Base-by-base conservation (phyloP, 768 basidiomycete genomes). In the Guyanaporus albipodus region DNA sequence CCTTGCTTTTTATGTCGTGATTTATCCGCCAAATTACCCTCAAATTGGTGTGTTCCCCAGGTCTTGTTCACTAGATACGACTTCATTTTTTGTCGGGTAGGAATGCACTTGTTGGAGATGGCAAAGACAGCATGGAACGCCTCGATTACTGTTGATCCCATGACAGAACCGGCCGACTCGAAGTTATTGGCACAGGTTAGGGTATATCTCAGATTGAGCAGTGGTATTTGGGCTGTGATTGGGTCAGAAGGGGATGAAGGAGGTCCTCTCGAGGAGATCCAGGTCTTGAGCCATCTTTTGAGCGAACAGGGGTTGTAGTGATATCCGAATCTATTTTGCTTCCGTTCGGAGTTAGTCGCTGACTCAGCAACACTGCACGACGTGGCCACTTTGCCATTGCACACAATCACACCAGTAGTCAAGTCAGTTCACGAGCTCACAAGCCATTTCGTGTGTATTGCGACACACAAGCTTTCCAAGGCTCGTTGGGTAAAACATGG, bases 11-110 rank as follows among this genome's bases (percentile, higher is more conserved):
- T 91, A 91, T 62, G 57, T 75, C 10, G 58, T 85, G 42, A 70
- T 90, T 37, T 91, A 91, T 56, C 87, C 89, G 2, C 68, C 66
- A 2, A 83, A 85, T 57, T 89, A 88, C 62, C 89, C 88, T n/a
- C 85, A 89, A 54, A 87, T 83, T 21, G 89, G 89, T 87, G 44
- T 53, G 76, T 62, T 26, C 11, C 12, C 14, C 18, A 14, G 12
- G 9, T 1, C 8, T 23, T 34, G 22, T 21, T 3, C 14, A 4
- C 4, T 19, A 6, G 7, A 5, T 8, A 8, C 2, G 0, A 8
- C 17, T 26, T 43, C 33, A n/a, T 23, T 19, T 18, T 46, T 18
- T 15, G 27, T 50, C 14, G 2, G 28, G 38, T 29, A 91, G 88
- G 87, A 12, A 72, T 88, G 69, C 89, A 91, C 63, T 67, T 81